Evolutionary conservation across 441 rosid genomes (phyloP).

Genomic region (Erodium chrysanthum): DNA sequence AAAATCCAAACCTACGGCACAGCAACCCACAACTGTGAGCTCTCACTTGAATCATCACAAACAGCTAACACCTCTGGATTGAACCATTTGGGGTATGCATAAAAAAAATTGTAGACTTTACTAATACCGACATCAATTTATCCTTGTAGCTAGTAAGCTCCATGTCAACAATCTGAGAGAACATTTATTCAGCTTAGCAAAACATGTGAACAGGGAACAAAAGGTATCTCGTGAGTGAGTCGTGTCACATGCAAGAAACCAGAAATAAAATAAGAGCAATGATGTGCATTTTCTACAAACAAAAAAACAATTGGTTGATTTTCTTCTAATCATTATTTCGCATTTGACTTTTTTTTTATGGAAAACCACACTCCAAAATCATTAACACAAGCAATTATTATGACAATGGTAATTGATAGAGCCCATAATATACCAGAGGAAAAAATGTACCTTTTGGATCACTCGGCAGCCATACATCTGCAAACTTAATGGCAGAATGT

Average conservation of each 20-base stretch:
- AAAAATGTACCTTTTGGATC: slow-evolving; percentile 54
- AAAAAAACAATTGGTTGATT: neutral
- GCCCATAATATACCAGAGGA: slow-evolving; percentile 4
- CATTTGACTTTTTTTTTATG: neutral
- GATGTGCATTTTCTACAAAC: neutral
- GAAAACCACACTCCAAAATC: neutral
- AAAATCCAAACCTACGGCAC: no score
- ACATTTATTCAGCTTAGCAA: neutral
- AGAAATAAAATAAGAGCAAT: neutral
- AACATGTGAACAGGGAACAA: neutral
- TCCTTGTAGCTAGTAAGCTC: neutral
- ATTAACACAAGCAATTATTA: neutral
- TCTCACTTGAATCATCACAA: no score
- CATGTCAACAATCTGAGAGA: neutral
- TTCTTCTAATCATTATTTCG: neutral
- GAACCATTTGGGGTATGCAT: neutral
- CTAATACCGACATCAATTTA: neutral
- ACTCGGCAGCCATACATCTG: slow-evolving; percentile 89
- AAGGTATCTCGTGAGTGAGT: neutral
- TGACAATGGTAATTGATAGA: neutral
- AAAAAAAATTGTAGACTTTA: neutral
- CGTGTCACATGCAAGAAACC: neutral
- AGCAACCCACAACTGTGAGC: no score
- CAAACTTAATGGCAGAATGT: slow-evolving; percentile 51
- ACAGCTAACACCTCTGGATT: no score